phyloP scores from a whole-genome alignment of 1,284 basidiomycete genomes.

The Ganoderma meredithae region DNA sequence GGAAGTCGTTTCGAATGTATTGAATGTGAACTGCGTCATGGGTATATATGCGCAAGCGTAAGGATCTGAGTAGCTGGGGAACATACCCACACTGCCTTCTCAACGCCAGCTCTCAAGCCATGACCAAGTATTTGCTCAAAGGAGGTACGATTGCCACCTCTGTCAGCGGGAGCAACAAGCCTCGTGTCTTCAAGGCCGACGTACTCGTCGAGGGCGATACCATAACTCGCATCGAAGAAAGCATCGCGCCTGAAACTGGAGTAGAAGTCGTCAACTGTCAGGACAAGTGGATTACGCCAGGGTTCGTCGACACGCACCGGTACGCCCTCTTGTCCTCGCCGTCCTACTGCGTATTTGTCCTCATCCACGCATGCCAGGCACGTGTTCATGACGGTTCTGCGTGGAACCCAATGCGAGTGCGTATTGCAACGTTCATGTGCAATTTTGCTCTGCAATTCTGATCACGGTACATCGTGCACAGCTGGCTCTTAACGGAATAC shows the following conservation, averaged over 20 bases:
- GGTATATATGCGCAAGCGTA: background rate
- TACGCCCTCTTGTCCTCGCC: slow-evolving; percentile 14
- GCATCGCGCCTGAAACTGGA: slow-evolving; percentile 33
- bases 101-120: background rate
- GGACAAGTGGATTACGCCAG: slow-evolving; percentile 44
- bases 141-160: slow-evolving; percentile 41
- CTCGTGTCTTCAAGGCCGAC: slow-evolving; percentile 38
- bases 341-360: background rate
- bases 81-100: background rate
- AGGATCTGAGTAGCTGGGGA: background rate
- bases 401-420: slow-evolving; percentile 42
- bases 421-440: slow-evolving; percentile 12
- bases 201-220: slow-evolving; percentile 39
- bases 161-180: slow-evolving; percentile 31
- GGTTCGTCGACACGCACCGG: slow-evolving; percentile 44
- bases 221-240: slow-evolving; percentile 37
- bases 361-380: slow-evolving; percentile 31
- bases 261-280: slow-evolving; percentile 40
- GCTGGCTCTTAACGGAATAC: slow-evolving; percentile 43
- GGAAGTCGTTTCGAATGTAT: background rate
- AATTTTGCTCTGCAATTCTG: background rate
- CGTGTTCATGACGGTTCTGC: slow-evolving; percentile 42
- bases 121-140: slow-evolving; percentile 38
- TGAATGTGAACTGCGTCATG: background rate
- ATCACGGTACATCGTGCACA: slow-evolving; percentile 12